Evolutionary conservation across 768 basidiomycete genomes (phyloP), one percentile per base, ranked within the genome.

Genomic region (Xerocomellus intermedius): DNA sequence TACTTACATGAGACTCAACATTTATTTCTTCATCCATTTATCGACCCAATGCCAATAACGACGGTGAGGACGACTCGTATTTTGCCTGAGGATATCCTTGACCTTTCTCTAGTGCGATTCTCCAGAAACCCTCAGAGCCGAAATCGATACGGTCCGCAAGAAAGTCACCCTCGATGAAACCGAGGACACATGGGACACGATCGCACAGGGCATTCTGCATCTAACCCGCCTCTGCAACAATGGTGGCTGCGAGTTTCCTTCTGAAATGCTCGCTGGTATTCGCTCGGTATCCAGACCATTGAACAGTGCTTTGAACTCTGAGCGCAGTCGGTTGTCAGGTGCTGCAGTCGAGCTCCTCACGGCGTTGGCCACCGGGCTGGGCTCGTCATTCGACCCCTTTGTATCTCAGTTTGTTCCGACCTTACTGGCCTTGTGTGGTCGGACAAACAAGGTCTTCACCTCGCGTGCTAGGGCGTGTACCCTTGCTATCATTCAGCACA

Each of bases 101-200:
- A 68, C 46, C 7, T 30, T 48, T 17, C 12, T 16, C 42, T 49
- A 71, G 85, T 73, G 70, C 43, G 42, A 53, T 54, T 67, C 71
- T 39, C 33, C 67, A 45, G 55, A 64, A 55, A 59, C 58, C 42
- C 66, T 78, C 26, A 67, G 66, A 58, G 50, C 73, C 36, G 74
- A 80, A 60, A 60, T 84, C 43, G 78, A 79, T 39, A 63, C 69
- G 37, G 60, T 81, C 21, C 77, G 77, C 53, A 67, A 74, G 59
- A 66, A 73, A 22, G 57, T 82, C 19, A 64, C 73, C 50, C 73
- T 81, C 14, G 64, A 76, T 33, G 91, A 93, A 69, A 82, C 87
- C 4, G 91, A 93, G 66, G 89, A 93, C 28, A 82, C 82, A 14
- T 93, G 91, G 91, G 87, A 91, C 52, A 75, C 69, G 17, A 87